phyloP scores from a whole-genome alignment of 176 grass and related monocot species.

The Oryza officinalis region DNA sequence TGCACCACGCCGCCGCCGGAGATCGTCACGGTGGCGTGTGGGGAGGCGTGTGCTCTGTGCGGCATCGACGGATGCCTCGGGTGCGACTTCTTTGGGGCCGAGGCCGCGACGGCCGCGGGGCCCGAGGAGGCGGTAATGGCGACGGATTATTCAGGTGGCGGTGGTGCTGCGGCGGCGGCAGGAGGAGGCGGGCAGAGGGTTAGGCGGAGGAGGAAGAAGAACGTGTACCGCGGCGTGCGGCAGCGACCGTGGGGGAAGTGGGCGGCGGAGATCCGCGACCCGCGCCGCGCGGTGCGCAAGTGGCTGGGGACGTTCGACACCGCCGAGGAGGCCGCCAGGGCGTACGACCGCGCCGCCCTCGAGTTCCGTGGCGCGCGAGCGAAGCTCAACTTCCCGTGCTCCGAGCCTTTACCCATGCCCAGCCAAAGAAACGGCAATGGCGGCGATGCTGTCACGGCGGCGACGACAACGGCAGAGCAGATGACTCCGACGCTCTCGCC shows the following conservation, averaged over 20 bases:
- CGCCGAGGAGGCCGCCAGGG: constrained; percentile 73
- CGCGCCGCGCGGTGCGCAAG: constrained; percentile 57
- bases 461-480: background rate
- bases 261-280: constrained; percentile 93
- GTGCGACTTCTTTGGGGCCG: constrained; percentile 51
- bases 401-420: constrained; percentile 16
- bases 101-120: constrained; percentile 22
- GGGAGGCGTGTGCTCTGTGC: constrained; percentile 42
- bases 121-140: background rate
- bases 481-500: background rate
- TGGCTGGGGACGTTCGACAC: constrained; percentile 90
- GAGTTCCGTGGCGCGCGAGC: constrained; percentile 85
- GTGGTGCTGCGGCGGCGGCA: background rate
- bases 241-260: constrained; percentile 93
- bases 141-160: background rate
- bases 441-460: no score
- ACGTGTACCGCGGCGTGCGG: constrained; percentile 81
- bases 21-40: constrained; percentile 3
- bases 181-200: background rate
- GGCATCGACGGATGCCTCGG: constrained; percentile 76
- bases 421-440: background rate
- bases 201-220: constrained; percentile 52
- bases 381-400: constrained; percentile 72
- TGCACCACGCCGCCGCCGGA: constrained; percentile 54
- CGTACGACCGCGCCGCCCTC: constrained; percentile 80